Evolutionary conservation across 352 stramenopile species (phyloP).

Genomic region (Globisporangium spiculum): DNA sequence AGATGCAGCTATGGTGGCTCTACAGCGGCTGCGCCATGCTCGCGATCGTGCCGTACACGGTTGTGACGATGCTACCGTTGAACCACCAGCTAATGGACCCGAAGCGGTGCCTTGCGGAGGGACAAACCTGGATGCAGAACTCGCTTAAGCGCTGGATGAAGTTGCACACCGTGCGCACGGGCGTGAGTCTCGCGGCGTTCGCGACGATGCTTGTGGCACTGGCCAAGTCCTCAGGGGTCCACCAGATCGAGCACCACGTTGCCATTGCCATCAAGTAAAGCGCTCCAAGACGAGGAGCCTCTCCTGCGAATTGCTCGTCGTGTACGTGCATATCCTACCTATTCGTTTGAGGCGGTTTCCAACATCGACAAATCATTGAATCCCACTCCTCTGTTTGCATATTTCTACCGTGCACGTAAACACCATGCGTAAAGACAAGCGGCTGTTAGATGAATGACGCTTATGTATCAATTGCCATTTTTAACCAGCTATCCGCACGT

Average conservation of each 20-base stretch:
- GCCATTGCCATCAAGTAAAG: not conserved
- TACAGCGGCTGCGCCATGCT: conserved; percentile 47
- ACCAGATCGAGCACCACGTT: not conserved
- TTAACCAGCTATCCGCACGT: not conserved
- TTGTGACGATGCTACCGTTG: conserved; percentile 60
- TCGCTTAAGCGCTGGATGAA: conserved; percentile 54
- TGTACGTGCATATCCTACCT: not conserved
- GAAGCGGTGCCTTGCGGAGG: conserved; percentile 29
- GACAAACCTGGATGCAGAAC: conserved; percentile 45
- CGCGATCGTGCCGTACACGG: conserved; percentile 62
- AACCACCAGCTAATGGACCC: conserved; percentile 64
- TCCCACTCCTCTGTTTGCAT: not conserved
- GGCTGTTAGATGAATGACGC: not conserved
- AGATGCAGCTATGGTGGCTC: conserved; percentile 15
- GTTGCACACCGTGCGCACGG: conserved; percentile 54
- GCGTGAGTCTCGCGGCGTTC: conserved; percentile 51
- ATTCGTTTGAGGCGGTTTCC: no score
- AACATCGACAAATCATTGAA: not conserved
- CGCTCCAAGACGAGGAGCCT: not conserved
- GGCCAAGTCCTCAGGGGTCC: conserved; percentile 7
- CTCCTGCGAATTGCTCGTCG: not conserved
- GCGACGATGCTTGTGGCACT: conserved; percentile 61
- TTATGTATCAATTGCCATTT: not conserved
- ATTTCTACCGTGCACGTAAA: not conserved
- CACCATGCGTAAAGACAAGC: not conserved